A percentile compares a stretch with the other conserved stretches of the same genome.
phyloP scores from a whole-genome alignment of 2,329 filamentous ascomycete genomes.

The Curvularia sp. region DNA sequence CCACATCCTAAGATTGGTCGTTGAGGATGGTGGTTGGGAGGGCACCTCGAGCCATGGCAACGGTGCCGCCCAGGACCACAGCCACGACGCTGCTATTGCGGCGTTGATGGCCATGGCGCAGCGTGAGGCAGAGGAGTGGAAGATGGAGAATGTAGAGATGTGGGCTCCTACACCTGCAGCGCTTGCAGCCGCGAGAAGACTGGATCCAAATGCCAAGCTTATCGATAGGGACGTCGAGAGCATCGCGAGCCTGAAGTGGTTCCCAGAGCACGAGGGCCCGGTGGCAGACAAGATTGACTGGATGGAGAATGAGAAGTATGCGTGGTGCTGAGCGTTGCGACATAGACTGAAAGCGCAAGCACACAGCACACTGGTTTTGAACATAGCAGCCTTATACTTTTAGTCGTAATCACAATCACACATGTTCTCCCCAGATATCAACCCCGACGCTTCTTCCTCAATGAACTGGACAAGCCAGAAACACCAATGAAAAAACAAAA shows the following conservation, averaged over 20 bases:
- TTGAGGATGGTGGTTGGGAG: conserved; percentile 63
- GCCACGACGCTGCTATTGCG: conserved; percentile 58
- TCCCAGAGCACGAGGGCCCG: conserved; percentile 55
- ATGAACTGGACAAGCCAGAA: conserved; percentile 43
- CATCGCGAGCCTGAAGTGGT: conserved; percentile 77
- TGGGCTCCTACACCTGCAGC: conserved; percentile 77
- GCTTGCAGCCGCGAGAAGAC: conserved; percentile 51
- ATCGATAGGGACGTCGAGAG: conserved; percentile 68
- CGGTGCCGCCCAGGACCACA: conserved; percentile 19
- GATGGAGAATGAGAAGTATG: conserved; percentile 79
- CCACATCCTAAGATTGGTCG: conserved; percentile 71
- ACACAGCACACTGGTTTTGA: background rate
- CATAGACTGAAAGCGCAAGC: background rate
- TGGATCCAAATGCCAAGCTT: conserved; percentile 61
- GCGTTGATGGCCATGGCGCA: conserved; percentile 72
- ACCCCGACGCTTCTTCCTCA: conserved; percentile 42
- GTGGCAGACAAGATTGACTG: conserved; percentile 67
- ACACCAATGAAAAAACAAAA: conserved; percentile 47
- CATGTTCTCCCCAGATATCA: background rate
- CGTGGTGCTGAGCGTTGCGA: conserved; percentile 67
- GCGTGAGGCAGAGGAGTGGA: conserved; percentile 74
- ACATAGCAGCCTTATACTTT: too few relatives aligned
- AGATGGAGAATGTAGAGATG: conserved; percentile 72
- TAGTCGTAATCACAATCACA: too few relatives aligned
- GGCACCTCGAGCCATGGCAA: conserved; percentile 33